Conservation (phyloP, 192 early-diverging fungal genomes). For the Obelidium mucronatum region DNA sequence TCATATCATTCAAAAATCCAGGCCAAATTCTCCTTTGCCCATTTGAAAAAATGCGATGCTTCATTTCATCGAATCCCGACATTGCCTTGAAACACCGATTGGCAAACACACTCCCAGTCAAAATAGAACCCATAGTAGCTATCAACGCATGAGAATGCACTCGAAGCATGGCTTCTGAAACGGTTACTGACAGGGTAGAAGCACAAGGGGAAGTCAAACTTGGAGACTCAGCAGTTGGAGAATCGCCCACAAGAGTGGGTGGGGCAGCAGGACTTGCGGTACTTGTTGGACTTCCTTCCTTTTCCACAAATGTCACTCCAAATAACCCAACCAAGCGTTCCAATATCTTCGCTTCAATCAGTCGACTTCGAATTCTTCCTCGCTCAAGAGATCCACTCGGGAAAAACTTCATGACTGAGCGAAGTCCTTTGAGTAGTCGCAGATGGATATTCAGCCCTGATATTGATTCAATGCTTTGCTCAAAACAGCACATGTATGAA, state of each 20-base stretch:
- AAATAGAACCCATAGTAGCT: slow-evolving; percentile 32
- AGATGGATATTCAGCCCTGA: neutral
- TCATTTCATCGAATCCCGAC: slow-evolving; percentile 47
- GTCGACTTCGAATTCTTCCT: slow-evolving; percentile 13
- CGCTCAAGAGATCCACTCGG: slow-evolving; percentile 13
- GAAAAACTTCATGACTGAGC: slow-evolving; percentile 20
- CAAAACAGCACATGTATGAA: neutral
- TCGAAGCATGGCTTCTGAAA: neutral
- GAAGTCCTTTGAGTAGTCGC: slow-evolving; percentile 2
- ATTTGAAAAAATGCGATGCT: slow-evolving; percentile 29
- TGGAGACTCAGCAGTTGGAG: neutral
- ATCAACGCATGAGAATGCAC: slow-evolving; percentile 8
- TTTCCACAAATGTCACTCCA: slow-evolving; percentile 1
- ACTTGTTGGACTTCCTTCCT: neutral
- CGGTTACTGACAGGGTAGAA: neutral
- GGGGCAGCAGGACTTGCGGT: neutral
- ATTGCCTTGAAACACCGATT: slow-evolving; percentile 37
- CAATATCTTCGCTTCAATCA: slow-evolving; percentile 9
- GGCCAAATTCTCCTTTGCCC: slow-evolving; percentile 16
- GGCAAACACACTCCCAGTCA: slow-evolving; percentile 31
- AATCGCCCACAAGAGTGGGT: neutral
- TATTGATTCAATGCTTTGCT: neutral
- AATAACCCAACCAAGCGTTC: slow-evolving; percentile 7
- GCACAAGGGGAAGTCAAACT: neutral
- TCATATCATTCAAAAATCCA: slow-evolving; percentile 35